Base-by-base conservation (phyloP, 2,329 filamentous ascomycete genomes). In the Drechslera avenae region DNA sequence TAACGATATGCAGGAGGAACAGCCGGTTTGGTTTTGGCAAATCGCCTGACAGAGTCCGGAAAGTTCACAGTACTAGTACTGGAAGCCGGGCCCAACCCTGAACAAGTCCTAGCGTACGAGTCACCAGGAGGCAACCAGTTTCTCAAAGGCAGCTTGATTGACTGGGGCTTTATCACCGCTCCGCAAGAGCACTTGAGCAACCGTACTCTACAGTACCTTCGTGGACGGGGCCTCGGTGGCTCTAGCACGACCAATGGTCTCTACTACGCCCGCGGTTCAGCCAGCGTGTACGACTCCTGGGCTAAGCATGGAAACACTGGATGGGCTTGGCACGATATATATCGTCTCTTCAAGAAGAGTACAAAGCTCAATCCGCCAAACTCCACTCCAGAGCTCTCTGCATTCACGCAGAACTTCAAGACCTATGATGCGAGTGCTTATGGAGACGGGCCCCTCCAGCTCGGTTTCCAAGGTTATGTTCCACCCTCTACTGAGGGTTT, bases 261-360 rank as follows among this genome's bases (percentile, higher is more conserved):
- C 44, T 62, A 64, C 33, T 73, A 71, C 37, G 64, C 64, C 19
- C 61, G 73, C 10, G 73, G 65, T 10, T 64, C 62, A 19, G 50
- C 60, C 5, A 62, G 49, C 3, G 66, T 73, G 16, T 75, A 74
- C 40, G 79, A 86, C 63, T 75, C 75, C 1, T 86, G 84, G 83
- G 78, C 75, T 32, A 66, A 73, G n/a, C 66, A 86, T 7, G 83
- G 84, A 1, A 86, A 86, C 53, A 48, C 66, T 1, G 83, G 81
- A 1, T 87, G 84, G 84, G 74, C 76, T 1, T 66, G 62, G 63
- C 23, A 57, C 6, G 56, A 64, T 18, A 54, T 62, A 2, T 63
- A 57, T 37, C 60, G 46, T 2, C 39, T 62, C 0, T 69, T 69
- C 31, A 43, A 35, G 39, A 69, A 62, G 53, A 64, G 60, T 28